phyloP scores from a whole-genome alignment of 352 stramenopile genomes.

The Plasmopara halstedii region DNA sequence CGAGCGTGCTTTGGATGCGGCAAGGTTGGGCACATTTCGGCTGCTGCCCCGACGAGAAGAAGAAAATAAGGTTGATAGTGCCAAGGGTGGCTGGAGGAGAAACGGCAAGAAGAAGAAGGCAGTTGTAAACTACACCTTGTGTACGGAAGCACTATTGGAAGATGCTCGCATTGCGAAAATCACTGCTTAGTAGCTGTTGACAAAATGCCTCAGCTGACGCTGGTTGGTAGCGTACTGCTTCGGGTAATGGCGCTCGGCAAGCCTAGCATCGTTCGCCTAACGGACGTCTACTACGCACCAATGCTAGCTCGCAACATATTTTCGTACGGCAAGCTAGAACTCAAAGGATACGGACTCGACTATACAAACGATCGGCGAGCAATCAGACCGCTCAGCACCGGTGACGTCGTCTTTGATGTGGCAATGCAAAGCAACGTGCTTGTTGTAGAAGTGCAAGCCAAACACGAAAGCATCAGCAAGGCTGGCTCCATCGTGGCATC shows the following conservation, averaged over 20 bases:
- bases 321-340: neutral
- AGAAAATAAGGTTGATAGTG: neutral
- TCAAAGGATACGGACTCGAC: neutral
- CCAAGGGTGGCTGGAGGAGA: neutral
- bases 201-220: neutral
- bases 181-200: neutral
- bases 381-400: neutral
- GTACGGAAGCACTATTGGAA: neutral
- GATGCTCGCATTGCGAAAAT: too few species aligned
- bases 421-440: neutral
- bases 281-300: neutral
- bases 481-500: too few species aligned
- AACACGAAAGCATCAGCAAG: neutral
- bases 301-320: neutral
- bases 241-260: neutral
- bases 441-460: neutral
- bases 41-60: neutral
- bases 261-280: neutral
- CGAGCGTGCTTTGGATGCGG: neutral
- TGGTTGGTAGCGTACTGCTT: neutral
- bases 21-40: neutral
- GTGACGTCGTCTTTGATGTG: neutral
- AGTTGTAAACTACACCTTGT: neutral
- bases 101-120: constrained; percentile 1
- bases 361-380: neutral